Conservation (phyloP, 1,284 basidiomycete species). For the Irpex sp. region DNA sequence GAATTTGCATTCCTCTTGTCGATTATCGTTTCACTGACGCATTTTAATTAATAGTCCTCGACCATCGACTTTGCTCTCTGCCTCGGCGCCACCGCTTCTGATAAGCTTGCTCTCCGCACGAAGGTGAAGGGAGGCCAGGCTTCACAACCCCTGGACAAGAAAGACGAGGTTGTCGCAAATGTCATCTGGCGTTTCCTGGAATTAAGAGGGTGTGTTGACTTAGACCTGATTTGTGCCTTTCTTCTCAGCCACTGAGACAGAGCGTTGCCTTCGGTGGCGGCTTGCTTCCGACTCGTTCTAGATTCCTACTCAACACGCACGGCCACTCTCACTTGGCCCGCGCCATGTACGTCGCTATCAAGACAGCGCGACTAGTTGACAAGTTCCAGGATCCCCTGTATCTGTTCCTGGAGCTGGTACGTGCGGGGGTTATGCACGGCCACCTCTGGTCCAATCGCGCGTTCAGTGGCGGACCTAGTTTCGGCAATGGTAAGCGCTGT, state of each 20-base stretch:
- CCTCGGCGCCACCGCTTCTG: constrained; percentile 83
- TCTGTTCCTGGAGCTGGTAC: constrained; percentile 87
- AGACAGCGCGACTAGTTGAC: constrained; percentile 83
- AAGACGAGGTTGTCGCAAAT: constrained; percentile 98
- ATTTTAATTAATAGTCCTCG: constrained; percentile 57
- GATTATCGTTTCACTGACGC: background rate
- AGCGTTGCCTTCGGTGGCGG: constrained; percentile 13
- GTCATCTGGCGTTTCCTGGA: constrained; percentile 98
- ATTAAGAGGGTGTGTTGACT: constrained; percentile 72
- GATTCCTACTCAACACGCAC: constrained; percentile 87
- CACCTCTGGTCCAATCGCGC: constrained; percentile 86
- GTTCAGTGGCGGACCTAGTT: constrained; percentile 93
- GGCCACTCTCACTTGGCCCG: constrained; percentile 88
- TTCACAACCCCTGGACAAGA: constrained; percentile 78
- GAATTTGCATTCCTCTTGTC: constrained; percentile 1
- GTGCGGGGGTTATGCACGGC: constrained; percentile 94
- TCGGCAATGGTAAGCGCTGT: constrained; percentile 70
- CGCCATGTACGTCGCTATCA: constrained; percentile 84
- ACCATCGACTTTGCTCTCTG: constrained; percentile 98
- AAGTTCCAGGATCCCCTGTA: constrained; percentile 93
- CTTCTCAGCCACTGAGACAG: constrained; percentile 5
- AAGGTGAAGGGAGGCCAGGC: constrained; percentile 48
- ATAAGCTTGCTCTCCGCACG: constrained; percentile 78
- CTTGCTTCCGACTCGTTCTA: constrained; percentile 29
- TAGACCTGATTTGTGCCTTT: constrained; percentile 15